Conservation (phyloP, 345 rosid genomes). For the Eucalyptus paniculata region DNA sequence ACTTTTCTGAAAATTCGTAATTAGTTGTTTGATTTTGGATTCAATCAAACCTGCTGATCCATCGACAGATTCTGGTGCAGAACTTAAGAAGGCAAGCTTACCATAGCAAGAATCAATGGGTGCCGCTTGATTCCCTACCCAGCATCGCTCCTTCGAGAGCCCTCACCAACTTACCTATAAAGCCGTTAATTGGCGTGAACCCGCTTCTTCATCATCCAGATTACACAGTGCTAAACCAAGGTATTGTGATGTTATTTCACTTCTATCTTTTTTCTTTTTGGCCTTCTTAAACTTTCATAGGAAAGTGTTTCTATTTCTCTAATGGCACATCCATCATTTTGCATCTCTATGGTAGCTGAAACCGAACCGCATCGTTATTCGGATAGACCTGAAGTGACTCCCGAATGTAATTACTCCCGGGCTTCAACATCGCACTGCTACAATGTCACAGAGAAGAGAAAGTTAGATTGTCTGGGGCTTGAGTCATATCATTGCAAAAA, state of each 20-base stretch:
- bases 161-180: conserved; percentile 7
- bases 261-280: neutral
- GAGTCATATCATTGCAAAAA: neutral
- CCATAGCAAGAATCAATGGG: conserved; percentile 3
- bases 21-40: neutral
- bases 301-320: neutral
- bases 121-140: neutral
- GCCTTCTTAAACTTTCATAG: neutral
- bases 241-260: conserved; percentile 9
- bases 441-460: neutral
- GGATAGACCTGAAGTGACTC: neutral
- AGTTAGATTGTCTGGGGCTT: neutral
- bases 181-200: conserved; percentile 1
- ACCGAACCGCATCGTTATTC: neutral
- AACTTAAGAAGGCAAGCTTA: conserved; percentile 39
- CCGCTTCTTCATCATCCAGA: conserved; percentile 11
- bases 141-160: conserved; percentile 13
- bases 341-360: neutral
- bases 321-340: neutral
- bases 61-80: conserved; percentile 26
- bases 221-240: conserved; percentile 11
- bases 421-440: neutral
- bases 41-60: neutral
- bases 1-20: neutral
- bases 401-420: neutral